A percentile compares a stretch with the other conserved stretches of the same genome.
Evolutionary conservation across 257 asterid species (phyloP).

Genomic region (Ballota nigra): DNA sequence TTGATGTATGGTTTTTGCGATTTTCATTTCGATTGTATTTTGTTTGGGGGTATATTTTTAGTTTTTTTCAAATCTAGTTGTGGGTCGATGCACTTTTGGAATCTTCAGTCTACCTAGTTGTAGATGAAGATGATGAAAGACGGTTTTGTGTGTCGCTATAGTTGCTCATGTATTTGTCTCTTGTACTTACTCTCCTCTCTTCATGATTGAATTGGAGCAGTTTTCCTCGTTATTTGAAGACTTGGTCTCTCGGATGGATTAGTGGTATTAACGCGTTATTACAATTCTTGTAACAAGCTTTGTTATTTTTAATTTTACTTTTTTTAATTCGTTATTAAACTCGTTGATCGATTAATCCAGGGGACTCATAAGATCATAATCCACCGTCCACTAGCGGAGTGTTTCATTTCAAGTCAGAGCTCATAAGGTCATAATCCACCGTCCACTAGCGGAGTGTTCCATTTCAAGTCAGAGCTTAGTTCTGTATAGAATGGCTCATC

Average conservation of each 20-base stretch:
- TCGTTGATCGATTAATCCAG: too few relatives aligned
- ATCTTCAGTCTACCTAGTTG: neutral
- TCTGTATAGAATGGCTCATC: too few relatives aligned
- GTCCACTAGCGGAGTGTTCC: too few relatives aligned
- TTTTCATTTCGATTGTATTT: neutral
- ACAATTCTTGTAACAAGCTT: too few relatives aligned
- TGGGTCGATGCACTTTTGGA: neutral
- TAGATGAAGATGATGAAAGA: neutral
- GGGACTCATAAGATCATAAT: too few relatives aligned
- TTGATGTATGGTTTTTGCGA: too few relatives aligned
- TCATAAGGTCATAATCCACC: too few relatives aligned
- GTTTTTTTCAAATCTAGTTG: neutral
- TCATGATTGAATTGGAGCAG: neutral
- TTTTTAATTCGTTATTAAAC: too few relatives aligned
- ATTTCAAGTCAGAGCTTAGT: too few relatives aligned
- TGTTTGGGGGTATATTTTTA: neutral
- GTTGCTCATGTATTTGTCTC: neutral
- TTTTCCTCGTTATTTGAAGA: neutral
- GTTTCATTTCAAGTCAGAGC: too few relatives aligned
- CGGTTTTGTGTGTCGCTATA: neutral
- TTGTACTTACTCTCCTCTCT: neutral
- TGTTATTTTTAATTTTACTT: too few relatives aligned
- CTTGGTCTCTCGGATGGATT: neutral
- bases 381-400: too few relatives aligned
- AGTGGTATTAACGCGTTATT: neutral